Evolutionary conservation across 1,284 basidiomycete species (phyloP).

Genomic region (Peniophora sp.): DNA sequence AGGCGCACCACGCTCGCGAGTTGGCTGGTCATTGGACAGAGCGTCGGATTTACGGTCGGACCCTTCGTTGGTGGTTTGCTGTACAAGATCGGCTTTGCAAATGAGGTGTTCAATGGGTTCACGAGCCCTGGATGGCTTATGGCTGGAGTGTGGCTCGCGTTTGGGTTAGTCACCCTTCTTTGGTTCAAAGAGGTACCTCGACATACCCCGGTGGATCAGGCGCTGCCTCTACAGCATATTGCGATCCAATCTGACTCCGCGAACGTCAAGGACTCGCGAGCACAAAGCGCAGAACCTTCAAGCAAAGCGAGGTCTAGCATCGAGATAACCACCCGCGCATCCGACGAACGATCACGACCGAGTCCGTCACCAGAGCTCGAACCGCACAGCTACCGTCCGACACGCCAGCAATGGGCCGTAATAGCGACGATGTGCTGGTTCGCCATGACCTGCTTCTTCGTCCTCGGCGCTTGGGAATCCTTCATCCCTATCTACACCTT

Average conservation of each 20-base stretch:
- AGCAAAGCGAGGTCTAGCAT: constrained; percentile 8
- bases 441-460: constrained; percentile 67
- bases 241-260: not conserved
- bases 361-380: not conserved
- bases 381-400: not conserved
- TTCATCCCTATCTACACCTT: constrained; percentile 64
- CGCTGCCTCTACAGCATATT: not conserved
- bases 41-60: constrained; percentile 54
- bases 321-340: not conserved
- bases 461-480: constrained; percentile 64
- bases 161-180: constrained; percentile 35
- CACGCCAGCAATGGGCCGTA: constrained; percentile 33
- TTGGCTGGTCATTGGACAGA: constrained; percentile 59
- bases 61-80: constrained; percentile 62
- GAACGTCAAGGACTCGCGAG: not conserved
- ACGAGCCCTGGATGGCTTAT: constrained; percentile 66
- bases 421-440: constrained; percentile 65
- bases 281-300: not conserved
- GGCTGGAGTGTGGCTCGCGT: constrained; percentile 43
- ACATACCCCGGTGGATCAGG: constrained; percentile 5
- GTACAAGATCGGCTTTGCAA: constrained; percentile 46
- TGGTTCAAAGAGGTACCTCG: constrained; percentile 46
- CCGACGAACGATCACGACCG: not conserved
- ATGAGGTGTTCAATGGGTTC: constrained; percentile 49
- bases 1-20: constrained; percentile 56